Evolutionary conservation across 805 yeast species (phyloP).

Genomic region (Naumovozyma castellii): DNA sequence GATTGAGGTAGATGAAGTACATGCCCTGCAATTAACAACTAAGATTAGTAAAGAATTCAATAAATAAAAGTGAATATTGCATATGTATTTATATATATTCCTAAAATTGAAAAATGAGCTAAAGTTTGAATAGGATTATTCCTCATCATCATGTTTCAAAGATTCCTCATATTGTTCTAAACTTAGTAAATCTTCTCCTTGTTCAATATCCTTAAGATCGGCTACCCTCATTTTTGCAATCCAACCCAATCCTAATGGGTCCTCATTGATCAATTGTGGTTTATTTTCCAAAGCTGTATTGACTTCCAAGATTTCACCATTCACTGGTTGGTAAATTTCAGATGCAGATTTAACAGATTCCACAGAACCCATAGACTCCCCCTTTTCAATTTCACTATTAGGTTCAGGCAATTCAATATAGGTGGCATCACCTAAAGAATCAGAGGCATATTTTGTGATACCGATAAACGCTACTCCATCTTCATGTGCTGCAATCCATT

Average conservation of each 20-base stretch:
- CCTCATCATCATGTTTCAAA: constrained; percentile 43
- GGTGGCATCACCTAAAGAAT: constrained; percentile 94
- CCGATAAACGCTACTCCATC: constrained; percentile 86
- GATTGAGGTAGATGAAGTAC: constrained; percentile 58
- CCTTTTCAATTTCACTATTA: constrained; percentile 49
- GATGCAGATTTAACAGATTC: constrained; percentile 92
- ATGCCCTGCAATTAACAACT: constrained; percentile 79
- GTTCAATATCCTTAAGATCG: constrained; percentile 35
- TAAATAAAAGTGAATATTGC: background rate
- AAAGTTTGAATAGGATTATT: background rate
- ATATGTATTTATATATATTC: constrained; percentile 1
- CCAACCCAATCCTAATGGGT: constrained; percentile 94
- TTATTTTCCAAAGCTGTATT: constrained; percentile 56
- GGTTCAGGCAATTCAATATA: constrained; percentile 82
- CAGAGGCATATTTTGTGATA: constrained; percentile 89
- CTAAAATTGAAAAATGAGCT: constrained; percentile 5
- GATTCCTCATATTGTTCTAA: constrained; percentile 48
- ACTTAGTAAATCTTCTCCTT: constrained; percentile 40
- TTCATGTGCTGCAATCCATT: constrained; percentile 81
- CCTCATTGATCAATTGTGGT: constrained; percentile 75
- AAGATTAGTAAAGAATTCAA: constrained; percentile 53
- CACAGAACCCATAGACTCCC: constrained; percentile 85
- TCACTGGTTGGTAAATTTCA: constrained; percentile 83
- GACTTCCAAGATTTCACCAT: constrained; percentile 64
- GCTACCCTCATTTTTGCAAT: constrained; percentile 65